Conservation (phyloP, 768 basidiomycete species). For the Suillus subalutaceus region DNA sequence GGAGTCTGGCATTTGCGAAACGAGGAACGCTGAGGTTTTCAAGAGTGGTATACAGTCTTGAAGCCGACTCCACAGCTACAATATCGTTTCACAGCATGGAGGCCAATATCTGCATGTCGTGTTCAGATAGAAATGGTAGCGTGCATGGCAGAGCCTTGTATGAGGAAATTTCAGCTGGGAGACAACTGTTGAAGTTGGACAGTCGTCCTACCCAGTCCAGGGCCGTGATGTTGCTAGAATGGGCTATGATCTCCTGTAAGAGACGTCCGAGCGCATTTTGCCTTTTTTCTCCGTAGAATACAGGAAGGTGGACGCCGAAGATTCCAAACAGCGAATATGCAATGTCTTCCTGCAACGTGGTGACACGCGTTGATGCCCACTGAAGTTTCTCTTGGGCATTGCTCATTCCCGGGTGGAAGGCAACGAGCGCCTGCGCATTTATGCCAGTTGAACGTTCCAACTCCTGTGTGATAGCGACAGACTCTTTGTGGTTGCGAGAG, state of each 20-base stretch:
- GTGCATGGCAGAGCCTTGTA: neutral
- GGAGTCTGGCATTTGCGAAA: neutral
- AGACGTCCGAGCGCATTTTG: neutral
- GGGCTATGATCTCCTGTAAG: conserved; percentile 1
- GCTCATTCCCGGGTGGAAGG: no score
- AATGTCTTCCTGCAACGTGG: no score
- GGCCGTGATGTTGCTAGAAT: neutral
- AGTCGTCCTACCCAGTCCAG: neutral
- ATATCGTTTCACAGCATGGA: neutral
- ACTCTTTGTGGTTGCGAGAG: no score
- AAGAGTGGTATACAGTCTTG: neutral
- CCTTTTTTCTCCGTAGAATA: no score
- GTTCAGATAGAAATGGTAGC: no score
- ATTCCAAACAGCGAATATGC: no score
- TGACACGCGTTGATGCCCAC: no score
- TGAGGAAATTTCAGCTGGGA: neutral
- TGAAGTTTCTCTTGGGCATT: no score
- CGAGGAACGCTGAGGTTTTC: neutral
- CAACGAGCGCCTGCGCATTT: no score
- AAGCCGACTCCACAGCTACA: neutral
- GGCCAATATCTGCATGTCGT: neutral
- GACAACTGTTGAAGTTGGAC: neutral
- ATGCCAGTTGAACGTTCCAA: no score
- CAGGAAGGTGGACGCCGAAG: no score
- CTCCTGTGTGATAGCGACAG: no score